These are phyloP conservation scores for Penicillium olsonii DNA, from an alignment of 2,329 filamentous ascomycete genomes.

Conservation along the genomic window DNA sequence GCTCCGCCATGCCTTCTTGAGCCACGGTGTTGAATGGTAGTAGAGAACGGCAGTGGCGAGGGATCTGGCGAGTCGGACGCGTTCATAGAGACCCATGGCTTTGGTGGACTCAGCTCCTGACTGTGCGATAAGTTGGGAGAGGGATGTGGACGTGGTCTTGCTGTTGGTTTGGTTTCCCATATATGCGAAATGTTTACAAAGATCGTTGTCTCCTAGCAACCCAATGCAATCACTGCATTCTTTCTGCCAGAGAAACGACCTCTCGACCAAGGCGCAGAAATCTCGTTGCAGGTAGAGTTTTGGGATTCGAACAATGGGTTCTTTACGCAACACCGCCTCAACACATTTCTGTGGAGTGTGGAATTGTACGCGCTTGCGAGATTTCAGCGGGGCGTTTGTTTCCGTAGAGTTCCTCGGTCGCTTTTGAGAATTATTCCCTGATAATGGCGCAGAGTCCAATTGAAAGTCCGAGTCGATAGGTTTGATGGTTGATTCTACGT, in stretches of 20 bases:
- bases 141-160: not conserved
- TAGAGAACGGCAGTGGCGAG: slow-evolving; percentile 13
- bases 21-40: slow-evolving; percentile 13
- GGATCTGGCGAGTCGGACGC: slow-evolving; percentile 4
- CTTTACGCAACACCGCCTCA: not conserved
- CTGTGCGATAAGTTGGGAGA: slow-evolving; percentile 1
- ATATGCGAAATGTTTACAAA: slow-evolving; percentile 11
- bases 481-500: slow-evolving; percentile 8
- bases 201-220: slow-evolving; percentile 4
- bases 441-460: no score
- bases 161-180: not conserved
- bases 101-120: not conserved
- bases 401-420: not conserved
- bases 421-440: no score
- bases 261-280: slow-evolving; percentile 5
- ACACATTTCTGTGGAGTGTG: not conserved
- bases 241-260: not conserved
- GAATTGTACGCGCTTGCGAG: slow-evolving; percentile 3
- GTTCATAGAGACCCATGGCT: slow-evolving; percentile 6
- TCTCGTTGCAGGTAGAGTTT: slow-evolving; percentile 7
- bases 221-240: slow-evolving; percentile 7
- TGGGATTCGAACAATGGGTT: slow-evolving; percentile 1
- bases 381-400: not conserved
- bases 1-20: slow-evolving; percentile 5
- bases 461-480: not conserved